These are phyloP conservation scores for Fusarium torreyae DNA, from an alignment of 2,329 filamentous ascomycete genomes.

Conservation along the genomic window DNA sequence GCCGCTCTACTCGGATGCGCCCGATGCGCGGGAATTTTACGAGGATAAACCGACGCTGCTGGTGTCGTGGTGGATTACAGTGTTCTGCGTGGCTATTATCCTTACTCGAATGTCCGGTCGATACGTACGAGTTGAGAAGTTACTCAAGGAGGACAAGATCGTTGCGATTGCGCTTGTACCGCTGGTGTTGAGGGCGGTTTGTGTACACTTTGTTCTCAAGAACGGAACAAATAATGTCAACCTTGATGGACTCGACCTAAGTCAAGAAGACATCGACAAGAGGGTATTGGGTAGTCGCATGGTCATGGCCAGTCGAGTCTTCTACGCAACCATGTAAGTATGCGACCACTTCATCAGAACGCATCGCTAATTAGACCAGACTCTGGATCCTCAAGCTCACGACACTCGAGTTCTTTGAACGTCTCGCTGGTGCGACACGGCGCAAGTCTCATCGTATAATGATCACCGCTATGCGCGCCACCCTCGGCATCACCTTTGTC, in stretches of 20 bases:
- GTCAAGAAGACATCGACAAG: constrained; percentile 61
- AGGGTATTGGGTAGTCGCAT: constrained; percentile 81
- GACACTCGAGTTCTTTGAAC: constrained; percentile 89
- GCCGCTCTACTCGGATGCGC: constrained; percentile 69
- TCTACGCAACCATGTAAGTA: constrained; percentile 87
- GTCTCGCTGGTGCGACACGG: constrained; percentile 85
- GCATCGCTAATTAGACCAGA: constrained; percentile 59
- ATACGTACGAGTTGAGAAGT: constrained; percentile 83
- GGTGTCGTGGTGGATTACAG: constrained; percentile 93
- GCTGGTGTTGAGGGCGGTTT: constrained; percentile 82
- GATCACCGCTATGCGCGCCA: constrained; percentile 78
- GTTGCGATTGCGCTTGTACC: constrained; percentile 84
- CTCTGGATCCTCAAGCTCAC: constrained; percentile 93
- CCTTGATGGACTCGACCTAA: constrained; percentile 51
- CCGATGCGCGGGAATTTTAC: constrained; percentile 59
- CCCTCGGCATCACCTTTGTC: constrained; percentile 80
- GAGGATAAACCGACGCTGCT: constrained; percentile 86
- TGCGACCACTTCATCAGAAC: not conserved
- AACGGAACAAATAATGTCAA: constrained; percentile 91
- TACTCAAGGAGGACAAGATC: constrained; percentile 89
- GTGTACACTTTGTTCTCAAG: constrained; percentile 85
- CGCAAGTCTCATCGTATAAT: constrained; percentile 78
- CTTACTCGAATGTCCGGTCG: constrained; percentile 81
- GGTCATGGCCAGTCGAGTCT: constrained; percentile 84
- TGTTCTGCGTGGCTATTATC: constrained; percentile 85